Base-by-base conservation (phyloP, 1,284 basidiomycete species). In the Ceratobasidium sp. region DNA sequence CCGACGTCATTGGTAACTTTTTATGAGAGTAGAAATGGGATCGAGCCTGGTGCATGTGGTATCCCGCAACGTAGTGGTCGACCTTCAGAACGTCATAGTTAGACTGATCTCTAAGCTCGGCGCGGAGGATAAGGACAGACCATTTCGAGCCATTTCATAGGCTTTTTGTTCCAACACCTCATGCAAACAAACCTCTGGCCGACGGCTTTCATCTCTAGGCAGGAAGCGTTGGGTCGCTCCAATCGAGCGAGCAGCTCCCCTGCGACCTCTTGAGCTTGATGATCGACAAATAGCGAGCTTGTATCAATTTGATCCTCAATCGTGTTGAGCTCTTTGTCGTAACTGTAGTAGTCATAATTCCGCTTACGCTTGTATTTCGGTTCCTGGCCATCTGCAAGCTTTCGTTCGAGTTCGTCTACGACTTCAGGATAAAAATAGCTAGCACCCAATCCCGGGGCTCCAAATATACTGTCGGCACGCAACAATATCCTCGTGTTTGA, bases 141-240 rank as follows among this genome's bases (percentile, higher is more conserved):
- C 10, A 65, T 64, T 56, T 75, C 61, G 28, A 37, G 17, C 73
- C 73, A 75, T 15, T 17, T 31, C 73, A 75, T 65, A 10, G 73
- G 61, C 35, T 26, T 53, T 28, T 56, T 31, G 35, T 54, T 49
- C 73, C 73, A 75, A 33, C 73, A 75, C 51, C 73, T 33, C 13
- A 35, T 45, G 23, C 61, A 65, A 2, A 61, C 49, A 75, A 75
- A 75, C 51, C 73, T 28, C 20, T 33, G 33, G 3, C 73, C 73
- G 13, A 64, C 31, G 2, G 47, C 61, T 20, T 65, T 75, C 73
- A 65, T 75, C 28, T 75, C 73, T 1, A 75, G 49, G 31, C 65
- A 75, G 10, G 61, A 23, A 26, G 73, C 73, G 37, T 75, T 37
- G 7, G 60, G 73, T 33, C 56, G 58, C 5, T 51, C 73, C 37